Evolutionary conservation across 495 filamentous ascomycete genomes (phyloP).

Genomic region (Penicillium canariense): DNA sequence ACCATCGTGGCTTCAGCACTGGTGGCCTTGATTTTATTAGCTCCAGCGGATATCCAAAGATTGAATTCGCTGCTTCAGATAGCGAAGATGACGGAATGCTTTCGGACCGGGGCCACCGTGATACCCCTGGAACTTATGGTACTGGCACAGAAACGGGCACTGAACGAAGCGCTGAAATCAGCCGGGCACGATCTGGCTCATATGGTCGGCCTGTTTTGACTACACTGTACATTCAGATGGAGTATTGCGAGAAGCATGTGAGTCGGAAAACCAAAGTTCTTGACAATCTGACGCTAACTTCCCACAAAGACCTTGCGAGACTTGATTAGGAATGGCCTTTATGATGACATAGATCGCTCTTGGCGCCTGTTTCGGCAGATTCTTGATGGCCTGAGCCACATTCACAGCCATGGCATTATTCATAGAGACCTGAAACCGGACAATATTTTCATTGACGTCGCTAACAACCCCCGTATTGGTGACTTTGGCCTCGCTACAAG

Average conservation of each 20-base stretch:
- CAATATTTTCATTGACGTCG: slow-evolving; percentile 92
- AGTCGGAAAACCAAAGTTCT: slow-evolving; percentile 21
- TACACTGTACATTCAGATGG: slow-evolving; percentile 87
- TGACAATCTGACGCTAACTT: slow-evolving; percentile 12
- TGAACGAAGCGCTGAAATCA: slow-evolving; percentile 34
- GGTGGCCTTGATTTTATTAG: slow-evolving; percentile 92
- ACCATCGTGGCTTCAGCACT: slow-evolving; percentile 68
- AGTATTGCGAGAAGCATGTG: slow-evolving; percentile 92
- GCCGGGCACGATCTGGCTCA: slow-evolving; percentile 37
- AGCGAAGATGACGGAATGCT: slow-evolving; percentile 54
- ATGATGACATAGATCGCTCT: slow-evolving; percentile 66
- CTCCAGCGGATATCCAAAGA: slow-evolving; percentile 74
- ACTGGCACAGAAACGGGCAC: slow-evolving; percentile 27
- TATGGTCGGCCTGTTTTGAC: slow-evolving; percentile 46
- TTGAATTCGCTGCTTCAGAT: slow-evolving; percentile 72
- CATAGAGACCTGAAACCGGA: slow-evolving; percentile 98
- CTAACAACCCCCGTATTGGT: slow-evolving; percentile 88
- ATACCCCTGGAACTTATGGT: slow-evolving; percentile 22
- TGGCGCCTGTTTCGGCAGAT: slow-evolving; percentile 94
- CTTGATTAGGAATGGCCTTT: slow-evolving; percentile 75
- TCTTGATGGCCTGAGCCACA: slow-evolving; percentile 84
- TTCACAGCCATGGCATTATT: slow-evolving; percentile 88
- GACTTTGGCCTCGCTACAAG: slow-evolving; percentile 95
- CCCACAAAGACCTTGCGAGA: slow-evolving; percentile 75
- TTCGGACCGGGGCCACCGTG: slow-evolving; percentile 24